These are phyloP conservation scores for Didymella exigua DNA, from an alignment of 2,329 filamentous ascomycete species.

Conservation along the genomic window DNA sequence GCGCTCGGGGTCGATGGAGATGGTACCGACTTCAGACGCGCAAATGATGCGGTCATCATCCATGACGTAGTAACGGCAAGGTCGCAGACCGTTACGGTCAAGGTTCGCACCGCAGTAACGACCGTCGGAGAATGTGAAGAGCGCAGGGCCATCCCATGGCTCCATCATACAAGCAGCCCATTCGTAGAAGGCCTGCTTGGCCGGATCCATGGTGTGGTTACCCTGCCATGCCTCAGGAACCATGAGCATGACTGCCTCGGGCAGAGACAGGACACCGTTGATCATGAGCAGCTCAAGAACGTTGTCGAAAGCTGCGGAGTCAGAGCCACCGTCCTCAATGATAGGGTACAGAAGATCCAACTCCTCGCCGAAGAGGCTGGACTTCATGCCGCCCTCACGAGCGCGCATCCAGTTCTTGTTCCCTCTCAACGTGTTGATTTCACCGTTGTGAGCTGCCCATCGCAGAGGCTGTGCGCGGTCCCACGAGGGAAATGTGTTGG, in stretches of 20 bases:
- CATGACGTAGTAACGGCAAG: conserved; percentile 96
- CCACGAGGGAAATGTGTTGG: conserved; percentile 98
- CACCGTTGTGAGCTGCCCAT: conserved; percentile 98
- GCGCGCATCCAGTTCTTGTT: conserved; percentile 99
- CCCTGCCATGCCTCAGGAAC: conserved; percentile 98
- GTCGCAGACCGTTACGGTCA: conserved; percentile 91
- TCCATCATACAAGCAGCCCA: conserved; percentile 99
- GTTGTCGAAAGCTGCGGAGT: conserved; percentile 97
- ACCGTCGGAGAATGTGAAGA: conserved; percentile 96
- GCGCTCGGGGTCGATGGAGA: conserved; percentile 85
- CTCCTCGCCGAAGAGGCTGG: conserved; percentile 88
- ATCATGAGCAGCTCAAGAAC: conserved; percentile 92
- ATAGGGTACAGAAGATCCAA: conserved; percentile 90
- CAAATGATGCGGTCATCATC: conserved; percentile 97
- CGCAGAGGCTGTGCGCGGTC: conserved; percentile 93
- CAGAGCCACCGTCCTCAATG: conserved; percentile 94
- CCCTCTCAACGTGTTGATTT: conserved; percentile 95
- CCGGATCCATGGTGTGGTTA: conserved; percentile 87
- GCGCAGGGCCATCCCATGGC: conserved; percentile 94
- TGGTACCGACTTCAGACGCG: conserved; percentile 94
- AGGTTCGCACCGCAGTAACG: conserved; percentile 97
- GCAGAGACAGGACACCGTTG: conserved; percentile 92
- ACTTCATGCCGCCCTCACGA: conserved; percentile 92
- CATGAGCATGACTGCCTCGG: conserved; percentile 98
- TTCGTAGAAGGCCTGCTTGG: conserved; percentile 97